phyloP scores from a whole-genome alignment of 176 grass and related monocot species.

The Cymbopogon citratus region DNA sequence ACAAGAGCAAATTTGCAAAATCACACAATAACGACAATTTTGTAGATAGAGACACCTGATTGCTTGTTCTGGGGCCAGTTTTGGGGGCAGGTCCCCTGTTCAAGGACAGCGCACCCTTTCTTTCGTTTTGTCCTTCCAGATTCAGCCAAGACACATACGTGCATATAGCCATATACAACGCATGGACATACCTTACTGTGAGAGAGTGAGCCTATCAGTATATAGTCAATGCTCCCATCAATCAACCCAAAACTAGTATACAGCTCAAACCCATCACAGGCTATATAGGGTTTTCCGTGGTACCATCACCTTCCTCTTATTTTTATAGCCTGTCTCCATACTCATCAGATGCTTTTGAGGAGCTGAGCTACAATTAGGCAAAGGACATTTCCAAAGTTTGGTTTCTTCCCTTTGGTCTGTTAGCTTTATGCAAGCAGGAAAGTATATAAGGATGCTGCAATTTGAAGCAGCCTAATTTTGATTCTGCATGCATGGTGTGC shows the following conservation, averaged over 20 bases:
- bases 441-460: slow-evolving; percentile 28
- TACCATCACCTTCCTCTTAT: slow-evolving; percentile 23
- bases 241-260: slow-evolving; percentile 44
- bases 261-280: slow-evolving; percentile 46
- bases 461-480: neutral
- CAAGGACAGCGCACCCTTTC: slow-evolving; percentile 50
- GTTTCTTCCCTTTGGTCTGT: slow-evolving; percentile 31
- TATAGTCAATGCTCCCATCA: slow-evolving; percentile 46
- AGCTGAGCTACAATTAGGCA: slow-evolving; percentile 27
- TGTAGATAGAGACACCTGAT: slow-evolving; percentile 58
- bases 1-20: slow-evolving; percentile 28
- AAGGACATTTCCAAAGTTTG: slow-evolving; percentile 56
- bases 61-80: slow-evolving; percentile 72
- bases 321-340: slow-evolving; percentile 52
- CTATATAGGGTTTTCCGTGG: slow-evolving; percentile 13
- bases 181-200: slow-evolving; percentile 20
- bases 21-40: slow-evolving; percentile 26
- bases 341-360: slow-evolving; percentile 27
- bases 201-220: slow-evolving; percentile 27
- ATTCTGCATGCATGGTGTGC: neutral
- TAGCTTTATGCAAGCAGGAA: slow-evolving; percentile 21
- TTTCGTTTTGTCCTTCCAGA: slow-evolving; percentile 52
- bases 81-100: slow-evolving; percentile 59
- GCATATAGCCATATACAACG: slow-evolving; percentile 12
- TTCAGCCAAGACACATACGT: slow-evolving; percentile 42